These are phyloP conservation scores for Hygrophorus pudorinus DNA, from an alignment of 768 basidiomycete species.

Conservation along the genomic window DNA sequence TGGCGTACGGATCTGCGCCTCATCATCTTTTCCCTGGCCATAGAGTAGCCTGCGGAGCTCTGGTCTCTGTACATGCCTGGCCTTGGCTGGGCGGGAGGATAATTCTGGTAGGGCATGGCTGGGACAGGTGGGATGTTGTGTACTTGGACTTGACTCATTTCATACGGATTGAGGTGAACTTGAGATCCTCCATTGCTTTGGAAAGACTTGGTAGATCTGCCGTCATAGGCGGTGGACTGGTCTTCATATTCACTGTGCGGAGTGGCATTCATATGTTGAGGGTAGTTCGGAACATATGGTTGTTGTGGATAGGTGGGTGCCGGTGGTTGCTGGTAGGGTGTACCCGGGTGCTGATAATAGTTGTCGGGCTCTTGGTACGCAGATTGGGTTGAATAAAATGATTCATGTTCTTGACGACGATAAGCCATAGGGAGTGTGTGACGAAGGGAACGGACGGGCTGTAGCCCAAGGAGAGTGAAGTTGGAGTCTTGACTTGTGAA, in stretches of 20 bases:
- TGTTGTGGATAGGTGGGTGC: background rate
- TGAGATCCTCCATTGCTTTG: constrained; percentile 64
- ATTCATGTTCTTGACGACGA: constrained; percentile 37
- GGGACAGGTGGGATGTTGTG: constrained; percentile 41
- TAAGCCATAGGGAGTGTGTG: constrained; percentile 38
- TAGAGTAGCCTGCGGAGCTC: constrained; percentile 50
- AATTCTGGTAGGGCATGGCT: constrained; percentile 44
- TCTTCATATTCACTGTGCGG: constrained; percentile 34
- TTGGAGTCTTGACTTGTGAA: too few species aligned
- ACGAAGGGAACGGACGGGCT: constrained; percentile 18
- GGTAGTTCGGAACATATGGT: background rate
- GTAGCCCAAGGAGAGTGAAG: constrained; percentile 8
- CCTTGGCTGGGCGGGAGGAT: constrained; percentile 46
- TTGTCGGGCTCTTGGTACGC: constrained; percentile 18
- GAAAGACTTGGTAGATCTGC: constrained; percentile 36
- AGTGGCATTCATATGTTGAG: background rate
- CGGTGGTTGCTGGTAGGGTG: background rate
- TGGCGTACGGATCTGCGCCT: constrained; percentile 71
- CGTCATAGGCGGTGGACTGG: constrained; percentile 30
- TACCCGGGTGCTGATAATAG: constrained; percentile 18
- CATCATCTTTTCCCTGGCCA: constrained; percentile 72
- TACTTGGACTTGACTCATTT: constrained; percentile 39
- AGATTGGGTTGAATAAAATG: constrained; percentile 31
- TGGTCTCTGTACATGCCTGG: constrained; percentile 38
- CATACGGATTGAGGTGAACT: constrained; percentile 60